Base-by-base conservation (phyloP, 1,139 yeast species). In the Hyphopichia fennica region DNA sequence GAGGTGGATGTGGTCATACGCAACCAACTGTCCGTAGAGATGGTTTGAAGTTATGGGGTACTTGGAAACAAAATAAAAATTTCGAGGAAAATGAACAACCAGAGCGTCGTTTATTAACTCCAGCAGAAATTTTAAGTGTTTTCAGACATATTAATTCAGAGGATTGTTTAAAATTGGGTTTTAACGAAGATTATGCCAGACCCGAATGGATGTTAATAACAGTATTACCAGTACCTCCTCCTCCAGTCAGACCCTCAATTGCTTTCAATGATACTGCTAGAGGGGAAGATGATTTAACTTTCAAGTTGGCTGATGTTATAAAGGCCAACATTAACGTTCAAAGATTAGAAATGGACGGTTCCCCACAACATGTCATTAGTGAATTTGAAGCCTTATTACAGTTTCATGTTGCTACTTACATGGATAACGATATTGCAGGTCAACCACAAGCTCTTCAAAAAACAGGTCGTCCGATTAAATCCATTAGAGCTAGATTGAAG, bases 351-450 rank as follows among this genome's bases (percentile, higher is more conserved):
- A 90, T 90, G 78, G 98, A 95, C 63, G 99, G 99, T 52, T 95
- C 98, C 2, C 99, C 99, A 11, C 97, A 95, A 56, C 99, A 95
- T 64, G 98, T 95, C 40, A 86, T 93, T 53, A 88, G 89, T 62
- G 99, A 95, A 67, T 93, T 95, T 59, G 99, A 95, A 63, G 87
- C 96, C 35, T 79, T 95, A 54, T 75, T 95, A 47, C 99, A 95
- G 62, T 95, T 90, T 66, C 99, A 93, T 59, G 98, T 95, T 39
- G 99, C 99, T n/a, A 93, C 99, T 1, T 93, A 93, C 64, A 93
- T 93, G 99, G 99, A 93, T 69, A 93, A 93, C 62, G 99, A 93
- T 71, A 93, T 93, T 68, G 99, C 99, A n/a, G 99, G 99, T 49
- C 99, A 93, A 69, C 99, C 99, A 0, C 99, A 93, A 66, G 99